Base-by-base conservation (phyloP, 1,139 yeast genomes). In the Yamadazyma trypodendri region DNA sequence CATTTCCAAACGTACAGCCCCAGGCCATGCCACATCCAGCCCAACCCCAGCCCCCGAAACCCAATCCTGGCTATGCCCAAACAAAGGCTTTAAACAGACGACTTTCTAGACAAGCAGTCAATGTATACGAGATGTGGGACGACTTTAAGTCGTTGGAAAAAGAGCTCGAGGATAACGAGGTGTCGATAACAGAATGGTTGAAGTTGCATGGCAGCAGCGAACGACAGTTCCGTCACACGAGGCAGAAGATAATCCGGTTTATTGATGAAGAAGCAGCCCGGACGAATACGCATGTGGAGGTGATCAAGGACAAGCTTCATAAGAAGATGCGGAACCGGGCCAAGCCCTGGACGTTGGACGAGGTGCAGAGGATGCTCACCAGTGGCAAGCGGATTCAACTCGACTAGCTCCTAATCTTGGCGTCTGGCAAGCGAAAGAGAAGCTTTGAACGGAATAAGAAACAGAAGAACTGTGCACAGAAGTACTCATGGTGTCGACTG, bases 121-220 rank as follows among this genome's bases (percentile, higher is more conserved):
- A 64, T 7, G 46, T 63, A 13, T 61, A 54, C 41, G 69, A 64
- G 44, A 62, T 64, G 68, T 64, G 70, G 70, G 65, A 64, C 40
- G 70, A 64, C 41, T 64, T 61, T 41, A 64, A 63, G 37, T 52
- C 59, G 8, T 44, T 63, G 20, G 68, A 63, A 35, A 44, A 49
- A 33, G 64, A 54, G 24, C 48, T 64, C 31, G 52, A 51, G 29
- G 55, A 55, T 24, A 54, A 60, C 38, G 63, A 56, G 33, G 54
- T 64, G 17, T 50, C 65, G 8, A 50, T 58, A 6, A 61, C 68
- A 8, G 69, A 63, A 41, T 63, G 70, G 69, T 43, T 63, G 13
- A 62, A 62, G 40, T 55, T 61, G 3, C 70, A 64, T 37, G 66
- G 68, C 16, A 52, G 58, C 36, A 57, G 64, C 3, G 68, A 63